Conservation (phyloP, 2,329 filamentous ascomycete genomes). For the Colletotrichum orbiculare region DNA sequence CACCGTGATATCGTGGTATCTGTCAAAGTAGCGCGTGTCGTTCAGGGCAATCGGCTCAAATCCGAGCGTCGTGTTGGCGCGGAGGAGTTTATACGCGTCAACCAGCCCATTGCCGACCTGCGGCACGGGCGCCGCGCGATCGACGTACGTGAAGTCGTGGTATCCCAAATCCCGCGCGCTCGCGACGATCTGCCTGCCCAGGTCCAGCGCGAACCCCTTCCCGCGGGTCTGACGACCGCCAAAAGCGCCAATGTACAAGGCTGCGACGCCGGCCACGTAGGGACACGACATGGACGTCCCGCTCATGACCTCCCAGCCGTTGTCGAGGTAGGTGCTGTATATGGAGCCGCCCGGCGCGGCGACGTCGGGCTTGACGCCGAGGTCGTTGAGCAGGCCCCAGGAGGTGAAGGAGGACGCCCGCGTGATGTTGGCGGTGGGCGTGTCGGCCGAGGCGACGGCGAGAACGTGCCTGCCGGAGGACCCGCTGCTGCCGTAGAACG, state of each 20-base stretch:
- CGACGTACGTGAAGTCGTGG: conserved; percentile 40
- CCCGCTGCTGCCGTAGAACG: conserved; percentile 57
- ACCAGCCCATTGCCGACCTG: conserved; percentile 56
- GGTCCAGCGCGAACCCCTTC: conserved; percentile 42
- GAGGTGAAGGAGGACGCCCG: conserved; percentile 47
- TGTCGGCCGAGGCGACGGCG: conserved; percentile 54
- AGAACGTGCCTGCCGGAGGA: conserved; percentile 55
- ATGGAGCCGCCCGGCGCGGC: conserved; percentile 54
- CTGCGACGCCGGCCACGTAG: conserved; percentile 56
- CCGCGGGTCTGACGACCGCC: conserved; percentile 47
- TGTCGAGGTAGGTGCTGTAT: conserved; percentile 55
- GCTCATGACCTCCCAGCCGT: conserved; percentile 50
- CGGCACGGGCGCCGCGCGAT: conserved; percentile 45
- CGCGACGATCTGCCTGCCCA: conserved; percentile 47
- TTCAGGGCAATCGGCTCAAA: conserved; percentile 56
- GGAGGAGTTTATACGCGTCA: conserved; percentile 53
- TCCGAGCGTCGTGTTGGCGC: conserved; percentile 49
- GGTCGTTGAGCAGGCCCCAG: conserved; percentile 57
- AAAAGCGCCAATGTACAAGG: conserved; percentile 47
- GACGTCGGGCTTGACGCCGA: conserved; percentile 56
- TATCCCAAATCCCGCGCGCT: conserved; percentile 44
- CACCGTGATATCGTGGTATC: conserved; percentile 42
- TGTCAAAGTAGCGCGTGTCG: conserved; percentile 53
- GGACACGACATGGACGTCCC: conserved; percentile 63
- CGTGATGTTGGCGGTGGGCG: conserved; percentile 11